Base-by-base conservation (phyloP, 2,329 filamentous ascomycete genomes). In the Monosporascus sp. region DNA sequence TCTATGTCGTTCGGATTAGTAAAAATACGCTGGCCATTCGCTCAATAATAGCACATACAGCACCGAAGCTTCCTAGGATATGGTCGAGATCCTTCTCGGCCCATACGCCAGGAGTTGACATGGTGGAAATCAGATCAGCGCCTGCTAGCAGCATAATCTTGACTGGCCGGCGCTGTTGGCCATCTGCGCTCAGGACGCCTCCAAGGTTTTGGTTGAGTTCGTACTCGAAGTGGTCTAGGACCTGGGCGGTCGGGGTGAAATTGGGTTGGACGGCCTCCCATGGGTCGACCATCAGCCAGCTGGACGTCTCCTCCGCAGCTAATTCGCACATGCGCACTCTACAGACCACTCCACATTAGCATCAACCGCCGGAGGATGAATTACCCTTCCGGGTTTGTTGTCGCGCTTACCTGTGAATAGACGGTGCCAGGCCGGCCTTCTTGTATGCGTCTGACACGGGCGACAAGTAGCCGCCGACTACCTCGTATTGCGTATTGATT, bases 151-250 rank as follows among this genome's bases (percentile, higher is more conserved):
- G 80, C 47, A 89, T 85, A 60, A 97, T 89, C 53, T 85, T 84
- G 18, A 88, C 87, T 14, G 72, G 72, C 43, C 76, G 81, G 68
- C 83, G 87, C 65, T 80, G 83, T 50, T 76, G 75, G 54, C 89
- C 90, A 59, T 87, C 80, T 20, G 79, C 77, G 47, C 80, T 82
- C 63, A 88, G 80, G 31, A 94, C 82, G 6, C 92, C 92, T 39
- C 87, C 85, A 31, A 85, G 76, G 45, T 90, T 81, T 24, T 82
- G 80, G 68, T 97, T 96, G 67, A 97, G 89, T 69, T 97, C 90
- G 66, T 93, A 75, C 60, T 95, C 85, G 63, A 97, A 94, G 71
- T 97, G 93, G 65, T 96, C 90, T 48, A 97, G 77, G 41, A 96
- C 92, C 62, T 88, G 82, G 39, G 92, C 93, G 1, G 93, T 97